These are phyloP conservation scores for Kazachstania kunashirensis DNA, from an alignment of 805 yeast species.

Conservation along the genomic window DNA sequence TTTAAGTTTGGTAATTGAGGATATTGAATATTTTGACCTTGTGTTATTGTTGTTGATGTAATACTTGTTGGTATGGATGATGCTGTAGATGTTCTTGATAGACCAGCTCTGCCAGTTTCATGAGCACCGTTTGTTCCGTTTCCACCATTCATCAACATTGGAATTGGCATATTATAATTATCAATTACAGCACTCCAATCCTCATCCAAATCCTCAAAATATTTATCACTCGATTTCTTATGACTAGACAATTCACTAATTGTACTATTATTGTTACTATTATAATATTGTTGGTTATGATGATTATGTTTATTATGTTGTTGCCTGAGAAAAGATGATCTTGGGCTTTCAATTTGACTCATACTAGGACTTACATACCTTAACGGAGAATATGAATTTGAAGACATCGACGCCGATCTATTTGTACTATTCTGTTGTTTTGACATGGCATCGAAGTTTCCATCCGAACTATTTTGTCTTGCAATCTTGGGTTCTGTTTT, in stretches of 20 bases:
- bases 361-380: slow-evolving; percentile 16
- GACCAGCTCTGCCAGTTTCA: slow-evolving; percentile 5
- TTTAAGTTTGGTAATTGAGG: slow-evolving; percentile 26
- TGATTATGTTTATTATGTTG: slow-evolving; percentile 9
- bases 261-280: slow-evolving; percentile 6
- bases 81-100: slow-evolving; percentile 11
- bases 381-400: slow-evolving; percentile 20
- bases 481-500: slow-evolving; percentile 2
- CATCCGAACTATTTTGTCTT: slow-evolving; percentile 7
- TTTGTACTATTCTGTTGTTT: slow-evolving; percentile 19
- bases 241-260: slow-evolving; percentile 4
- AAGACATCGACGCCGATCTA: slow-evolving; percentile 5
- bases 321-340: slow-evolving; percentile 9
- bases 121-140: slow-evolving; percentile 8
- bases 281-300: slow-evolving; percentile 9
- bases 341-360: slow-evolving; percentile 12
- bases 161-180: slow-evolving; percentile 30
- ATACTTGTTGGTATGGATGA: slow-evolving; percentile 19
- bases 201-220: slow-evolving; percentile 68
- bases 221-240: slow-evolving; percentile 25
- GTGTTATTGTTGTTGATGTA: slow-evolving; percentile 3
- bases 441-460: slow-evolving; percentile 25
- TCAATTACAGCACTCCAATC: slow-evolving; percentile 85
- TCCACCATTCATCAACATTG: slow-evolving; percentile 26
- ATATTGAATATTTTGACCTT: slow-evolving; percentile 12